These are phyloP conservation scores for Tubosaeta sp. DNA, from an alignment of 768 basidiomycete genomes.

Conservation along the genomic window DNA sequence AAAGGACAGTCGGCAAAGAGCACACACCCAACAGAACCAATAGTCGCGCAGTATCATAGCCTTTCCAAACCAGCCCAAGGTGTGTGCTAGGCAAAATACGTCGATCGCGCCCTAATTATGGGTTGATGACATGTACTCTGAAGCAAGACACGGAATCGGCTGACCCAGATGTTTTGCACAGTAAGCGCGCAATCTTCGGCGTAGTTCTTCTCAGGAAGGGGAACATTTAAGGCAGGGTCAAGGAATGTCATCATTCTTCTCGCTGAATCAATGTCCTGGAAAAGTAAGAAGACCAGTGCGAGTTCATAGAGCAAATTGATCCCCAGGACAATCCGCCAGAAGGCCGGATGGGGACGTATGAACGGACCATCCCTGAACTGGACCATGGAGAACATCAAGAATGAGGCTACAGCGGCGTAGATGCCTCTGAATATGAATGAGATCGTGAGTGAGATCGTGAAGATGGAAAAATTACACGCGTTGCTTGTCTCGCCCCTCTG, in stretches of 20 bases:
- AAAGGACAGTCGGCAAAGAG: not conserved
- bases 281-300: conserved; percentile 77
- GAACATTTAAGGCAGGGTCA: conserved; percentile 66
- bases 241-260: conserved; percentile 73
- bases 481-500: conserved; percentile 78
- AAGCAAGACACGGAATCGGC: conserved; percentile 8
- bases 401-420: conserved; percentile 70
- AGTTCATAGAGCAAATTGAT: conserved; percentile 83
- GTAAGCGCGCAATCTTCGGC: conserved; percentile 76
- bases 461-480: conserved; percentile 53
- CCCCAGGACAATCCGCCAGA: conserved; percentile 78
- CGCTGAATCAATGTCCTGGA: conserved; percentile 78
- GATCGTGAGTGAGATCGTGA: conserved; percentile 7
- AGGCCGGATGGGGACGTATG: conserved; percentile 82
- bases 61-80: conserved; percentile 89
- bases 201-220: conserved; percentile 82
- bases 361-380: conserved; percentile 91
- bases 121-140: not conserved
- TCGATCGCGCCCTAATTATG: conserved; percentile 66
- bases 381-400: conserved; percentile 78
- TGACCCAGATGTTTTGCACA: conserved; percentile 61
- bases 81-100: conserved; percentile 82
- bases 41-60: conserved; percentile 87
- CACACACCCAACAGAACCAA: conserved; percentile 87
- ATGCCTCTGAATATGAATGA: conserved; percentile 50